Evolutionary conservation across 192 early-diverging fungal species (phyloP), one percentile per base, ranked within the genome.

Genomic region (Phlyctochytrium planicorne): DNA sequence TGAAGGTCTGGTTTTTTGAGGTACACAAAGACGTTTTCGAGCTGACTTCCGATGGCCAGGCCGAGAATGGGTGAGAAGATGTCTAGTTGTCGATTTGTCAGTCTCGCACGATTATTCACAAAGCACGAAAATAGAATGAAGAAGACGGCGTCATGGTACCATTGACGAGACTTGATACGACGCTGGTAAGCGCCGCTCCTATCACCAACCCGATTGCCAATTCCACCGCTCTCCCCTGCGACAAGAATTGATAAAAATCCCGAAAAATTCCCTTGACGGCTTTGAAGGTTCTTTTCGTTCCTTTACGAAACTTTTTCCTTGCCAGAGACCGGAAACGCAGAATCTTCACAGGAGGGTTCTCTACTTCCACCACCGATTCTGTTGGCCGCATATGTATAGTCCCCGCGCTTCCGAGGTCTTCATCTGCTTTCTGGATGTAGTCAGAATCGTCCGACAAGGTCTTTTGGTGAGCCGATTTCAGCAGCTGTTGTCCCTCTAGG

Each of bases 61-160:
- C 72, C 72, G 37, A 74, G 61, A 30, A 74, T 55, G 23, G 71
- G 71, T 2, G 64, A 60, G 30, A 74, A 34, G 31, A 68, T 53
- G 32, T 74, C 66, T 25, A 23, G 12, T 50, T 50, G 40, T 10
- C 40, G n/a, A 50, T n/a, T 10, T n/a, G 40, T 10, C 10, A 10
- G n/a, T n/a, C 12, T 14, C 40, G n/a, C 10, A 50, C n/a, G n/a
- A 50, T 50, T 10, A 50, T 14, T 50, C 10, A n/a, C n/a, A 10
- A n/a, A 50, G n/a, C 40, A n/a, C 40, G n/a, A 14, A 6, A 29
- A 20, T 57, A 47, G 40, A 47, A 14, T 47, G 40, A 47, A 47
- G 10, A 47, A 57, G 27, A 4, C 55, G 72, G 67, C 1, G 64
- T 59, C 20, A 74, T 34, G 20, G 63, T 53, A 33, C 66, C 72